Percentiles rank a stretch among this genome's conserved stretches.
Evolutionary conservation across 768 basidiomycete genomes (phyloP).

Genomic region (Leccinum boreale): DNA sequence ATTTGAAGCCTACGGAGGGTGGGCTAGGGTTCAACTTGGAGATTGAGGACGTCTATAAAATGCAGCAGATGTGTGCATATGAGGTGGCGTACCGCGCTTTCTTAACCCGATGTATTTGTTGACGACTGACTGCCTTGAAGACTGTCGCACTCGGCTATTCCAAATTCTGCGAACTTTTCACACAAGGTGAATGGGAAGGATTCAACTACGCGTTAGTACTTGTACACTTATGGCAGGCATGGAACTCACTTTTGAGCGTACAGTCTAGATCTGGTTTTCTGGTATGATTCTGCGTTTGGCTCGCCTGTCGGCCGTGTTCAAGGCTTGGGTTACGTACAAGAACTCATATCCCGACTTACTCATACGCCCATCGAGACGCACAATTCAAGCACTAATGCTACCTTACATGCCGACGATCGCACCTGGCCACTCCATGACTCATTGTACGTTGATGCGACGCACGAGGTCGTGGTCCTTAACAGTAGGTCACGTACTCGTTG

Average conservation of each 20-base stretch:
- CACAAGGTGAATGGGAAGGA: conserved; percentile 89
- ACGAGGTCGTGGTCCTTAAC: conserved; percentile 89
- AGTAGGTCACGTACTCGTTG: conserved; percentile 39
- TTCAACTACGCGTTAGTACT: conserved; percentile 76
- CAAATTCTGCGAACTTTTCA: conserved; percentile 88
- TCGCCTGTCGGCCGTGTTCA: conserved; percentile 74
- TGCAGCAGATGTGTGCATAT: conserved; percentile 84
- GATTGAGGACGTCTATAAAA: conserved; percentile 66
- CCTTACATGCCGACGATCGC: conserved; percentile 62
- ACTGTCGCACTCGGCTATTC: conserved; percentile 92
- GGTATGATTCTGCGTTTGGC: conserved; percentile 76
- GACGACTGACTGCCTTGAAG: conserved; percentile 33
- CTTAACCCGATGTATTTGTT: neutral
- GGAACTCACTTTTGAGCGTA: neutral
- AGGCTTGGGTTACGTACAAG: conserved; percentile 79
- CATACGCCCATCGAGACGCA: conserved; percentile 65
- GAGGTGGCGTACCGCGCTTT: conserved; percentile 45
- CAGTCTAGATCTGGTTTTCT: conserved; percentile 23
- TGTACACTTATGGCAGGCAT: neutral
- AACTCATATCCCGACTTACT: conserved; percentile 79
- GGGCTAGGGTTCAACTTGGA: conserved; percentile 54
- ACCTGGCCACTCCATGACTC: conserved; percentile 71
- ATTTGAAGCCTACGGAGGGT: conserved; percentile 34
- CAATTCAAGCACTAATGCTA: conserved; percentile 84
- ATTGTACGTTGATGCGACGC: conserved; percentile 86